These are phyloP conservation scores for Pseudozyma thailandica DNA, from an alignment of 1,284 basidiomycete species.

Conservation along the genomic window DNA sequence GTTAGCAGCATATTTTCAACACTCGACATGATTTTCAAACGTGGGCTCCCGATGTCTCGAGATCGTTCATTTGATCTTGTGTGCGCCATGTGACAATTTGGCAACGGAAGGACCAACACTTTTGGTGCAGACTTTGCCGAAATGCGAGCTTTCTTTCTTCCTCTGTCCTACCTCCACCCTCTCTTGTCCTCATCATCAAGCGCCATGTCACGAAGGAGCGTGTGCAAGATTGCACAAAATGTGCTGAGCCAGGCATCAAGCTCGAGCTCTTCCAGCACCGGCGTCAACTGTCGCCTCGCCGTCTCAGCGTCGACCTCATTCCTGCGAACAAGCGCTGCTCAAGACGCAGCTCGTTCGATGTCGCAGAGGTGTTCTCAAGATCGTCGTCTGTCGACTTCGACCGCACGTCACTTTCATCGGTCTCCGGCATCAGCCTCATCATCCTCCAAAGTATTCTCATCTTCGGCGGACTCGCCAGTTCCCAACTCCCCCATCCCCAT, in stretches of 20 bases:
- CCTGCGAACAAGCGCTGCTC: background rate
- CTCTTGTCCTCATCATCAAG: background rate
- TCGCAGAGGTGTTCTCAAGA: background rate
- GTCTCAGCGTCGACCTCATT: background rate
- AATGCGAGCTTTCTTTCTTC: background rate
- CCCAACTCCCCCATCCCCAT: constrained; percentile 76
- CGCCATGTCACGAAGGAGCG: background rate
- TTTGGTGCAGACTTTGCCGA: background rate
- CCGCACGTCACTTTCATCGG: background rate
- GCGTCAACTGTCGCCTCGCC: background rate
- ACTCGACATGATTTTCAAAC: background rate
- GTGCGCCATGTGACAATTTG: no score
- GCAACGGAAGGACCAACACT: background rate
- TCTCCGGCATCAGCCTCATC: constrained; percentile 1
- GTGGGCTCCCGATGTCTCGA: background rate
- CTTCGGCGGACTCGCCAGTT: constrained; percentile 31
- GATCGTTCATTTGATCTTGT: background rate
- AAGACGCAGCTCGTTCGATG: background rate
- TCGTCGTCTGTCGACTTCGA: background rate
- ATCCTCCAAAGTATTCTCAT: constrained; percentile 12
- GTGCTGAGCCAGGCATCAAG: background rate
- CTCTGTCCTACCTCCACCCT: background rate
- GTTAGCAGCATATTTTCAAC: background rate
- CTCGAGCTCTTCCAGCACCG: background rate
- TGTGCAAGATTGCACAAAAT: background rate